Conservation (phyloP, 2,329 filamentous ascomycete genomes). For the Botrytis squamosa region DNA sequence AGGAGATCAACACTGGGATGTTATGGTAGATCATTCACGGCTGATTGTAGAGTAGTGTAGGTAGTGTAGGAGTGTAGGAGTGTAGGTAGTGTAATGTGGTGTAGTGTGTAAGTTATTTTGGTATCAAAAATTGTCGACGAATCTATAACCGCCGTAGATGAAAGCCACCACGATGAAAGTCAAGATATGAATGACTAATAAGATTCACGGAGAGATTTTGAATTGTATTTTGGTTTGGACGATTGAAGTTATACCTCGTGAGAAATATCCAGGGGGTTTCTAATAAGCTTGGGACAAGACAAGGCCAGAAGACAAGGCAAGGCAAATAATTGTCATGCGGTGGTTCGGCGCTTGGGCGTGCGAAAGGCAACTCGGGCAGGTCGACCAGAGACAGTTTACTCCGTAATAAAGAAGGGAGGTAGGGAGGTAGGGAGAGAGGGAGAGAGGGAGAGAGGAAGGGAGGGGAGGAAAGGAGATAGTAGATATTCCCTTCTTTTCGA, state of each 20-base stretch:
- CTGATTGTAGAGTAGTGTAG: slow-evolving; percentile 1
- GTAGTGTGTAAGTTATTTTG: slow-evolving; percentile 12
- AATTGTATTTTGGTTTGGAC: slow-evolving; percentile 7
- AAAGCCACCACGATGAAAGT: neutral
- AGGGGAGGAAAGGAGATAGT: neutral
- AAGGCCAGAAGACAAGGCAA: neutral
- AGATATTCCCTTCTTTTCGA: neutral
- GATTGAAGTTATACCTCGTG: slow-evolving; percentile 22
- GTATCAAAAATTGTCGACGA: slow-evolving; percentile 6
- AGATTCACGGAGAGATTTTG: slow-evolving; percentile 12
- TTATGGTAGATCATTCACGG: slow-evolving; percentile 21
- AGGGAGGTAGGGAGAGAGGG: no score
- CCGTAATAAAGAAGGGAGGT: neutral
- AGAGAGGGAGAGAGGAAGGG: no score
- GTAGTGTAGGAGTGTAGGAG: neutral
- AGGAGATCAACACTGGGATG: slow-evolving; percentile 23
- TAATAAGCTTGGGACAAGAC: neutral
- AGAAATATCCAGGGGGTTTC: slow-evolving; percentile 22
- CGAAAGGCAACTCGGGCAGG: neutral
- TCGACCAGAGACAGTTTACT: neutral
- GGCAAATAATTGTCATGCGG: slow-evolving; percentile 13
- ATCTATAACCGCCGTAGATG: neutral
- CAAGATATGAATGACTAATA: neutral
- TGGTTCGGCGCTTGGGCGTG: slow-evolving; percentile 14
- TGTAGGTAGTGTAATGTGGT: neutral